Base-by-base conservation (phyloP, 371 early-diverging fungal genomes). In the Entomophthora muscae region DNA sequence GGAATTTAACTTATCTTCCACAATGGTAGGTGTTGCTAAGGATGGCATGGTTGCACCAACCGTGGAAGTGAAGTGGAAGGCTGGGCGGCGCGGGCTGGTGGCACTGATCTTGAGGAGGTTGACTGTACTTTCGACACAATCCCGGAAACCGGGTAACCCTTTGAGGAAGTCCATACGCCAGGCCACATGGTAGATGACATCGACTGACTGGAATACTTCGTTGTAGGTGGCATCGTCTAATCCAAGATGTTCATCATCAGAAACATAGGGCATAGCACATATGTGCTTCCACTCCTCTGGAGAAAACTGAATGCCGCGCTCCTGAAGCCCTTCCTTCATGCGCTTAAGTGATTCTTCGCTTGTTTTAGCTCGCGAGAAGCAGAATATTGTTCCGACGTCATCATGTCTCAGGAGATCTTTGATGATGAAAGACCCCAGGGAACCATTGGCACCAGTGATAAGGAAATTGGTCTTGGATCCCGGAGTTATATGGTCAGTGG, bases 181-280 rank as follows among this genome's bases (percentile, higher is more conserved):
- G 21, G 63, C 66, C n/a, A 13, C 30, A 62, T 66, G 66, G 42
- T 61, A 53, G 33, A 66, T 55, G 30, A 26, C 10, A 17, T 61
- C 42, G 13, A 61, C 57, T 2, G 52, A 26, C 17, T 23, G 22
- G 24, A 21, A 27, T 3, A 66, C 2, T 33, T 29, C 29, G 3
- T n/a, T 28, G 66, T 55, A 66, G 3, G n/a, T 26, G 17, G 26
- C 66, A 1, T 54, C 29, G 17, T 65, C 63, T 3, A 72, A 68
- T 3, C 75, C 75, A 0, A 78, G 66, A 0, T 66, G 60, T 0
- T 56, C 66, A 0, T 73, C 68, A 30, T 57, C 54, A 7, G 71
- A 24, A 54, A 58, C 57, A 60, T 66, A 64, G 0, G 69, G 68
- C 1, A 70, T 53, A 2, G 61, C 12, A 0, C 58, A 66, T 64